These are phyloP conservation scores for Fusarium siculi DNA, from an alignment of 2,329 filamentous ascomycete genomes.

Conservation along the genomic window DNA sequence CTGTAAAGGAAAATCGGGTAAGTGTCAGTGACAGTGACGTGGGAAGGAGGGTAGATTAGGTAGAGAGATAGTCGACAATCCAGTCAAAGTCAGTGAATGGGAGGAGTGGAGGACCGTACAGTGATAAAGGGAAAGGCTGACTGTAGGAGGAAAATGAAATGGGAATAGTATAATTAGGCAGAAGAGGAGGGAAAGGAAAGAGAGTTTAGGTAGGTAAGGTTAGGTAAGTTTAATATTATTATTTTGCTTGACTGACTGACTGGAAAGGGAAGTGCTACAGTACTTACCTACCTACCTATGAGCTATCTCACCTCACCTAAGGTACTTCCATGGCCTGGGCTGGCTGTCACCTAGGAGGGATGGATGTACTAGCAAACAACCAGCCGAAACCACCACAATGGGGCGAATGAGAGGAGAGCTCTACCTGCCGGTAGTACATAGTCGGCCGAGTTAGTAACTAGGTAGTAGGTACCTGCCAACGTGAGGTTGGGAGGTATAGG, in stretches of 20 bases:
- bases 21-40: slow-evolving; percentile 16
- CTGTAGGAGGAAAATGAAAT: slow-evolving; percentile 13
- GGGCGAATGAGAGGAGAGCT: slow-evolving; percentile 30
- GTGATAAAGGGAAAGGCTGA: slow-evolving; percentile 4
- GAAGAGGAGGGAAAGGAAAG: slow-evolving; percentile 27
- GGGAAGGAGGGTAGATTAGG: not conserved
- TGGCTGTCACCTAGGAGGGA: slow-evolving; percentile 9
- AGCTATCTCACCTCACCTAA: slow-evolving; percentile 6
- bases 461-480: not conserved
- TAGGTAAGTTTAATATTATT: slow-evolving; percentile 28
- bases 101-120: not conserved
- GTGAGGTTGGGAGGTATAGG: not conserved
- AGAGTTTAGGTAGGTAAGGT: slow-evolving; percentile 29
- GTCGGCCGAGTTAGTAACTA: not conserved
- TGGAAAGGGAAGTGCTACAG: slow-evolving; percentile 26
- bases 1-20: not conserved
- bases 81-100: not conserved
- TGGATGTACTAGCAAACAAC: slow-evolving; percentile 31
- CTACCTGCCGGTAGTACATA: not conserved
- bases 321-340: not conserved
- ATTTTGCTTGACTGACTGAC: not conserved
- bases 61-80: not conserved
- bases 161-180: slow-evolving; percentile 12
- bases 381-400: slow-evolving; percentile 31
- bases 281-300: slow-evolving; percentile 21